phyloP scores from a whole-genome alignment of 805 yeast genomes.

The Lipomyces yamanashiensis region DNA sequence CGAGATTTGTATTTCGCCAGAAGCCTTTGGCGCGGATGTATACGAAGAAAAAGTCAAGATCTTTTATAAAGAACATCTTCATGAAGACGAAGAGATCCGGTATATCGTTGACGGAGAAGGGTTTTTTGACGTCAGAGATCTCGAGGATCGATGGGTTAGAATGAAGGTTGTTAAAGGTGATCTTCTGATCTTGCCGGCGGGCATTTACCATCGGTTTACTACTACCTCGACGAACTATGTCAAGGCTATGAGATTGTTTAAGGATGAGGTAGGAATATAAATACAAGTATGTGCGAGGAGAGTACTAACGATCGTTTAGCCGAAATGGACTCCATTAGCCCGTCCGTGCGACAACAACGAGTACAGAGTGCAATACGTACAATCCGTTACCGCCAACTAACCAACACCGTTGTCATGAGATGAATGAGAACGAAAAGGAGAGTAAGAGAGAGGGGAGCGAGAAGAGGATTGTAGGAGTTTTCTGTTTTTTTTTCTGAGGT shows the following conservation, averaged over 20 bases:
- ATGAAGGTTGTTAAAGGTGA: conserved; percentile 67
- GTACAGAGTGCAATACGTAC: conserved; percentile 52
- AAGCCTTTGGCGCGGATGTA: conserved; percentile 61
- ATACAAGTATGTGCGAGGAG: too few species aligned
- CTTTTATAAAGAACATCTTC: conserved; percentile 60
- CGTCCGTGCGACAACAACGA: conserved; percentile 60
- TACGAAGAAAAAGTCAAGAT: conserved; percentile 66
- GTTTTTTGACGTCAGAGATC: conserved; percentile 81
- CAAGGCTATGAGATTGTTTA: conserved; percentile 79
- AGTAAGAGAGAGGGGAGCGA: too few species aligned
- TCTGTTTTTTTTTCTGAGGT: too few species aligned
- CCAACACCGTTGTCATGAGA: too few species aligned
- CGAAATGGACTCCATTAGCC: conserved; percentile 90
- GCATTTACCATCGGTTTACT: conserved; percentile 92
- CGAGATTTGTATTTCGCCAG: conserved; percentile 61
- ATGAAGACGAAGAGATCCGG: conserved; percentile 96
- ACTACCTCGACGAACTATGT: conserved; percentile 66
- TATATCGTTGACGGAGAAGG: conserved; percentile 90
- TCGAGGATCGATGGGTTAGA: conserved; percentile 75
- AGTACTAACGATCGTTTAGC: conserved; percentile 45
- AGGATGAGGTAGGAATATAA: conserved; percentile 71
- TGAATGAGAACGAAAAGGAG: too few species aligned
- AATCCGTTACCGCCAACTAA: conserved; percentile 21
- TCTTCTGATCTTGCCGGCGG: conserved; percentile 72
- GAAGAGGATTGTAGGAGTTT: too few species aligned